phyloP scores from a whole-genome alignment of 257 asterid species.

The Gentiana macrophylla region DNA sequence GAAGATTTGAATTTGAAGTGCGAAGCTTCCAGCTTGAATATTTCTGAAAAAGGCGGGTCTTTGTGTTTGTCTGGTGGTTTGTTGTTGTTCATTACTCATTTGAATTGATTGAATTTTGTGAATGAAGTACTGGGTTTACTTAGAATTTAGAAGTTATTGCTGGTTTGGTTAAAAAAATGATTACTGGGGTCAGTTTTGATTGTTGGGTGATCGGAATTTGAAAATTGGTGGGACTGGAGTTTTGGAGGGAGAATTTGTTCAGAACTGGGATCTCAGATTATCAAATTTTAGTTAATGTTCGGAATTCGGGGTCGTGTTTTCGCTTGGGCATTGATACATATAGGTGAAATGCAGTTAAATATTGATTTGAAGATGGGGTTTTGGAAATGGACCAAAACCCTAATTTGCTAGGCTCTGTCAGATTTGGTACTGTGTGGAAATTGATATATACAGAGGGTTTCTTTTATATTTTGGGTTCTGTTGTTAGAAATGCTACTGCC shows the following conservation, averaged over 20 bases:
- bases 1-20: slow-evolving; percentile 41
- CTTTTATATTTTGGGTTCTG: slow-evolving; percentile 37
- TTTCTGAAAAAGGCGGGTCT: slow-evolving; percentile 25
- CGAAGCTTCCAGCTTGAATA: slow-evolving; percentile 41
- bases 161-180: slow-evolving; percentile 8
- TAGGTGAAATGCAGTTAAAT: slow-evolving; percentile 26
- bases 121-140: slow-evolving; percentile 20
- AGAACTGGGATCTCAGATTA: slow-evolving; percentile 42
- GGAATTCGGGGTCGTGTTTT: slow-evolving; percentile 37
- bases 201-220: slow-evolving; percentile 24
- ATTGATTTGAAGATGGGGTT: slow-evolving; percentile 38
- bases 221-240: slow-evolving; percentile 31
- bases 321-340: slow-evolving; percentile 24
- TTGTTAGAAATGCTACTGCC: slow-evolving; percentile 62
- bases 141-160: slow-evolving; percentile 36
- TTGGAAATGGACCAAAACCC: slow-evolving; percentile 38
- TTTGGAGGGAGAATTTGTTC: slow-evolving; percentile 67
- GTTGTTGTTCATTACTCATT: slow-evolving; percentile 10
- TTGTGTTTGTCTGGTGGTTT: slow-evolving; percentile 15
- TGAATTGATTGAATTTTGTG: slow-evolving; percentile 14
- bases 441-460: slow-evolving; percentile 12
- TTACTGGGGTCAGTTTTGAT: slow-evolving; percentile 12
- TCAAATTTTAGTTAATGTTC: slow-evolving; percentile 23
- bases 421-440: slow-evolving; percentile 10
- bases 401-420: slow-evolving; percentile 30